Percentiles rank a stretch among this genome's conserved stretches.
Conservation (phyloP, 345 rosid species). For the Angophora floribunda region DNA sequence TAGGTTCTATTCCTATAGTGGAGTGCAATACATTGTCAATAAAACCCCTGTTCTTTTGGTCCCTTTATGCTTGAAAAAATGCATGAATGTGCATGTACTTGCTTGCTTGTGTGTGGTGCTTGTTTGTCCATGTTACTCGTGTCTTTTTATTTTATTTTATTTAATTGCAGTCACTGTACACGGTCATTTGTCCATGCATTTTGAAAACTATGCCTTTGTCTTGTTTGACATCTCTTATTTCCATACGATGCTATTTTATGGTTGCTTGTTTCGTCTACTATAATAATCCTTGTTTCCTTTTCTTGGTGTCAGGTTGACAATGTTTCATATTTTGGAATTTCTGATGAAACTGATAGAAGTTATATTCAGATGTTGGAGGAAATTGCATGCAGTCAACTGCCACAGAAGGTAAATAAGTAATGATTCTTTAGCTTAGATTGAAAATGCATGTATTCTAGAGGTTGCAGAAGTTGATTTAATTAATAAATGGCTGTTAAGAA, state of each 20-base stretch:
- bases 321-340: slow-evolving; percentile 39
- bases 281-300: background rate
- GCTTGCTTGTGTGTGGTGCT: background rate
- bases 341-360: slow-evolving; percentile 16
- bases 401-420: background rate
- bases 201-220: background rate
- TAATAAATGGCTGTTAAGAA: background rate
- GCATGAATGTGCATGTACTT: background rate
- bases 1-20: background rate
- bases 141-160: background rate
- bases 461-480: slow-evolving; percentile 11
- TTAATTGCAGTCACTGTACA: background rate
- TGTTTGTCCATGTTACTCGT: background rate
- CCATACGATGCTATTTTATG: background rate
- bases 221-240: background rate
- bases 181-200: background rate
- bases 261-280: background rate
- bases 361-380: slow-evolving; percentile 20
- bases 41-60: background rate
- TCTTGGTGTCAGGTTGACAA: slow-evolving; percentile 56
- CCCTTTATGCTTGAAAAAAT: background rate
- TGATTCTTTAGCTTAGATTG: background rate
- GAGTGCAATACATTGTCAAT: background rate
- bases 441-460: slow-evolving; percentile 9
- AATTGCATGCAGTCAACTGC: slow-evolving; percentile 1